Conservation (phyloP, 148 eudicot genomes). For the Camellia lanceoleosa region DNA sequence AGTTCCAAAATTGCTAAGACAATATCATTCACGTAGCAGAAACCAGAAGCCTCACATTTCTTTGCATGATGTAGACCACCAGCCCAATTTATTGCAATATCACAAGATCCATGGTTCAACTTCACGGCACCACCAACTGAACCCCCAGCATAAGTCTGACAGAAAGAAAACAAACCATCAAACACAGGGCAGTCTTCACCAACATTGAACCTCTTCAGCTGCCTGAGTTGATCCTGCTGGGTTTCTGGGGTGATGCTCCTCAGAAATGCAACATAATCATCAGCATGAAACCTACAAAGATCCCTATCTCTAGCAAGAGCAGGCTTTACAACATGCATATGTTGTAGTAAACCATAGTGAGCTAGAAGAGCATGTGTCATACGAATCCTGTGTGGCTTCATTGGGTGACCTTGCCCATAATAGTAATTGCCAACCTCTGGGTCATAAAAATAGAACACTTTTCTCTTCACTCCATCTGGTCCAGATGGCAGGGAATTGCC, state of each 20-base stretch:
- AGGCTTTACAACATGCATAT: slow-evolving; percentile 60
- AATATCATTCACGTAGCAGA: slow-evolving; percentile 68
- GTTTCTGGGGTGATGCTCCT: slow-evolving; percentile 57
- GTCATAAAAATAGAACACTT: slow-evolving; percentile 57
- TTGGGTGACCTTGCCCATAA: slow-evolving; percentile 72
- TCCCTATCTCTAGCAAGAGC: slow-evolving; percentile 52
- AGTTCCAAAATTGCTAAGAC: slow-evolving; percentile 62
- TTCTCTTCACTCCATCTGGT: slow-evolving; percentile 49
- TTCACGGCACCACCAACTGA: slow-evolving; percentile 66
- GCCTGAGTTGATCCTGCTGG: slow-evolving; percentile 58
- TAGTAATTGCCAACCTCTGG: slow-evolving; percentile 64
- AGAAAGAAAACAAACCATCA: slow-evolving; percentile 59
- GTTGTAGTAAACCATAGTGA: slow-evolving; percentile 55
- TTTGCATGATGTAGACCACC: slow-evolving; percentile 75
- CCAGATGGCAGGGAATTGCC: slow-evolving; percentile 65
- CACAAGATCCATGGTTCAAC: slow-evolving; percentile 52
- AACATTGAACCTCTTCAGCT: slow-evolving; percentile 67
- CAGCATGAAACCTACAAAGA: slow-evolving; percentile 59
- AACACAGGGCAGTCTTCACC: slow-evolving; percentile 77
- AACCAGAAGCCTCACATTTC: slow-evolving; percentile 70
- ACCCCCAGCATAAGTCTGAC: slow-evolving; percentile 71
- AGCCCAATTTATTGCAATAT: slow-evolving; percentile 67
- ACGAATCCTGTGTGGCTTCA: slow-evolving; percentile 65
- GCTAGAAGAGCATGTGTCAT: slow-evolving; percentile 65
- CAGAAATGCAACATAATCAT: slow-evolving; percentile 58